Percentiles rank a stretch among this genome's conserved stretches.
These are phyloP conservation scores for Pythium grandisporangium DNA, from an alignment of 352 stramenopile genomes.

Conservation along the genomic window DNA sequence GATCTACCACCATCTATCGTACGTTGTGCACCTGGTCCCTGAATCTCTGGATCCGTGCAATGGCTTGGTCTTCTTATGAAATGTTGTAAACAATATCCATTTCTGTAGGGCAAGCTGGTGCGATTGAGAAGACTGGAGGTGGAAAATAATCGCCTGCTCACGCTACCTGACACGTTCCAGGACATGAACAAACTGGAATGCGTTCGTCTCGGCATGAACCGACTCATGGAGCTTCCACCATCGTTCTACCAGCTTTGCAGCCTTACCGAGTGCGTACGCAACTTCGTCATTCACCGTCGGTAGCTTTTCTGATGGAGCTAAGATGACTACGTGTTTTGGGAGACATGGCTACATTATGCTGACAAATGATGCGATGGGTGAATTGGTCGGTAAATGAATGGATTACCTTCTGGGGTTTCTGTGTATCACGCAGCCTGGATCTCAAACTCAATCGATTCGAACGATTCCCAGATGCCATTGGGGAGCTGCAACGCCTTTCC, in stretches of 20 bases:
- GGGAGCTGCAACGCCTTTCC: slow-evolving; percentile 26
- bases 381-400: too few species aligned
- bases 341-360: too few species aligned
- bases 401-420: too few species aligned
- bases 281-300: not conserved
- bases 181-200: slow-evolving; percentile 32
- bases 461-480: slow-evolving; percentile 29
- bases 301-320: too few species aligned
- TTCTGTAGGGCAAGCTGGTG: slow-evolving; percentile 35
- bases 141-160: slow-evolving; percentile 60
- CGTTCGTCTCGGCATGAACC: slow-evolving; percentile 51
- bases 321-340: too few species aligned
- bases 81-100: too few species aligned
- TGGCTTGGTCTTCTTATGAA: too few species aligned
- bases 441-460: slow-evolving; percentile 65
- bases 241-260: slow-evolving; percentile 38
- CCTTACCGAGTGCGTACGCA: slow-evolving; percentile 38
- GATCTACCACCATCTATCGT: slow-evolving; percentile 60
- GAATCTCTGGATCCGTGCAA: too few species aligned
- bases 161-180: slow-evolving; percentile 44
- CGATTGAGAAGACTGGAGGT: slow-evolving; percentile 46
- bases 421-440: slow-evolving; percentile 29
- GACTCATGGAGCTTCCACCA: slow-evolving; percentile 28
- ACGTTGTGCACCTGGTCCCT: slow-evolving; percentile 7
- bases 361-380: too few species aligned